Base-by-base conservation (phyloP, 768 basidiomycete species). In the Termitomyces sp. region DNA sequence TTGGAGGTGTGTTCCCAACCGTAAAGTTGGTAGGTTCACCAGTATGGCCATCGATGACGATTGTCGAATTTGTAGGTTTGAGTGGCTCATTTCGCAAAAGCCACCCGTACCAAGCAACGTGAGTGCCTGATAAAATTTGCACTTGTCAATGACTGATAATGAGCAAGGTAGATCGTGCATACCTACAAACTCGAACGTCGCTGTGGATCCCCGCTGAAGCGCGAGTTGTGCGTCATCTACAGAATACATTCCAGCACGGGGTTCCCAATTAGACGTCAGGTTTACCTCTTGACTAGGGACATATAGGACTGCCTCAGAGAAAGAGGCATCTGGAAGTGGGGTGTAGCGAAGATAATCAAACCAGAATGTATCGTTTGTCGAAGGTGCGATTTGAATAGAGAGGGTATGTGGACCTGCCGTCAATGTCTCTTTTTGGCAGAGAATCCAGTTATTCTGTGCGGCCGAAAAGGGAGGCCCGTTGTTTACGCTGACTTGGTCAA, bases 391-490 rank as follows among this genome's bases (percentile, higher is more conserved):
- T 9, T 59, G 64, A 11, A 72, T 59, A 1, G 63, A 66, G 30
- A 72, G 46, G 11, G 50, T 59, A 41, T 73, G 70, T 4, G 52
- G 34, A 20, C 67, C 67, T 34, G 68, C 67, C 24, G 49, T 24
- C 39, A 71, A 45, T 1, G 11, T 33, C 30, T 55, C 36, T 18
- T 57, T 36, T 16, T 56, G 45, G 57, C 70, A 72, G 5, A 72
- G 52, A 4, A 42, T 30, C 36, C 62, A 63, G 18, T 68, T 66
- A 33, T 71, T 71, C 22, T 44, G 37, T 20, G 54, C 27, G 37
- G 39, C 18, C 20, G 47, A 6, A 15, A 36, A 51, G 4, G 57
- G 33, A 16, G 45, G 24, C 0, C 24, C 1, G 3, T 55, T 31
- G 9, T 45, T 41, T 50, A 68, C 62, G 39, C 27, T 57, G 6